Percentiles rank a stretch among this genome's conserved stretches.
phyloP scores from a whole-genome alignment of 441 rosid genomes.

The Mallotus repandus region DNA sequence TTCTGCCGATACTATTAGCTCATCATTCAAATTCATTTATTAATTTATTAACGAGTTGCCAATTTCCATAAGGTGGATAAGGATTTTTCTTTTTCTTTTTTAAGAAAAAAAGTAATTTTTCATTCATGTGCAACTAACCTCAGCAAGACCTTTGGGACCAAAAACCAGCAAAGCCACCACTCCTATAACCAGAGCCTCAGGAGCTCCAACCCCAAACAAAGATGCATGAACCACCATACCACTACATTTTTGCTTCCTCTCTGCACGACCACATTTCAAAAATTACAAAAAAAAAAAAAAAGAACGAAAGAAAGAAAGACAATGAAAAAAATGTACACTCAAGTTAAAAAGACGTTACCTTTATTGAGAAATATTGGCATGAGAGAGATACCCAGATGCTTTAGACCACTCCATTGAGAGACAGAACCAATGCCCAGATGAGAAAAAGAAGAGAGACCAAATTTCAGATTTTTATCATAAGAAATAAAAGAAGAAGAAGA shows the following conservation, averaged over 20 bases:
- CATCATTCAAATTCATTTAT: not conserved
- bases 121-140: conserved; percentile 44
- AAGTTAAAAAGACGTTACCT: conserved; percentile 30
- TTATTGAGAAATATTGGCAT: conserved; percentile 35
- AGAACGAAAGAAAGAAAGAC: not conserved
- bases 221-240: conserved; percentile 63
- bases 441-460: conserved; percentile 32
- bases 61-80: not conserved
- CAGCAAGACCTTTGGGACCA: conserved; percentile 99
- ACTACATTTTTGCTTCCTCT: conserved; percentile 44
- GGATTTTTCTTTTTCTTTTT: no score
- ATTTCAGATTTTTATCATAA: conserved; percentile 27
- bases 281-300: not conserved
- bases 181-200: conserved; percentile 96
- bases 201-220: conserved; percentile 96
- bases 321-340: not conserved
- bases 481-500: conserved; percentile 32
- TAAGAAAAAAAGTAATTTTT: no score
- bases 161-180: conserved; percentile 95
- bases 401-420: conserved; percentile 61
- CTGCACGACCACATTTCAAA: conserved; percentile 33
- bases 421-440: conserved; percentile 42
- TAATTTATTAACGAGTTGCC: not conserved
- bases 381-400: conserved; percentile 58
- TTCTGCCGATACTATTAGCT: not conserved